Evolutionary conservation across 1,284 basidiomycete genomes (phyloP), one percentile per base, ranked within the genome.

Genomic region (Phellopilus nigrolimitatus): DNA sequence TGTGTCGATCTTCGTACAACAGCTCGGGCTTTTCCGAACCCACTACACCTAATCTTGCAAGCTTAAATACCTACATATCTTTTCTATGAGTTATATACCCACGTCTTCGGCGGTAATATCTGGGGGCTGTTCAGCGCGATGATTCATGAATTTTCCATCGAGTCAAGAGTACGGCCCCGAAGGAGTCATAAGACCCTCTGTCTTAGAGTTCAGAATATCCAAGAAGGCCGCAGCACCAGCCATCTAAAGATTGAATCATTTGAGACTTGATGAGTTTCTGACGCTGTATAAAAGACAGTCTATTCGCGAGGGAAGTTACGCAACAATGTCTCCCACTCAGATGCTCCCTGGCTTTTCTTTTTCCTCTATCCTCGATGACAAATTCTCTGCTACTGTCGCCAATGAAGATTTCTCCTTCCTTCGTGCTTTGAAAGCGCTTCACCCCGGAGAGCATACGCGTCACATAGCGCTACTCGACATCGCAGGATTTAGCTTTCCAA

Each of bases 401-500:
- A 34, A 47, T 21, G 45, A 36, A 13, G 34, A 44, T n/a, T 47
- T 27, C n/a, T 31, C 25, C 8, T 17, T 43, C 24, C 39, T 36
- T n/a, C 34, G 27, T 17, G 5, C 34, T 13, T 25, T 50, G 15
- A 43, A 43, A 33, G 24, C 21, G 6, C 25, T 43, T 7, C 27
- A 34, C 13, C 9, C 28, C 4, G 36, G 55, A 25, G 51, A 51
- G 3, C 30, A 31, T 24, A 54, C 41, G 10, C 57, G 55, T 9
- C 59, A 60, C 47, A 33, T 60, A 31, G 34, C 57, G 4, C 24
- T 60, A 4, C n/a, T 56, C 39, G 17, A 40, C 13, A 19, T 10
- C 13, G 17, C 39, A 17, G 45, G 47, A 19, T 41, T 28, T 36
- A 12, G 12, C 15, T 59, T 60, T 36, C 60, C 60, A 6, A 51